phyloP scores from a whole-genome alignment of 495 filamentous ascomycete genomes.

The Parathielavia appendiculata region DNA sequence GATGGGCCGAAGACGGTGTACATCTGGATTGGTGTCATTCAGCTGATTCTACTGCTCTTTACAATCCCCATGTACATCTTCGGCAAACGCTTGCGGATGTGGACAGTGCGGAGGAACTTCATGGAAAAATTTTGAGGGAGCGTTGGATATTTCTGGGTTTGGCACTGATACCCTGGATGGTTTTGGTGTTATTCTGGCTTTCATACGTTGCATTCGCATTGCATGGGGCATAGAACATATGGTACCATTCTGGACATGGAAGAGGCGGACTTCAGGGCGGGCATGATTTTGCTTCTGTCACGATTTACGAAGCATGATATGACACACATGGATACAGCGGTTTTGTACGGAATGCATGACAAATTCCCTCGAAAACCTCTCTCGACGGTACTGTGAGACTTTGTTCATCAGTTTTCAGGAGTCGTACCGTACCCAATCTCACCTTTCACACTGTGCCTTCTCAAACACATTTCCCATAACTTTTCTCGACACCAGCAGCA shows the following conservation, averaged over 20 bases:
- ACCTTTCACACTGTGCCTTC: not conserved
- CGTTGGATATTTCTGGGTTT: not conserved
- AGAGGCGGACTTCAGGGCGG: not conserved
- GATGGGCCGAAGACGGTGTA: slow-evolving; percentile 77
- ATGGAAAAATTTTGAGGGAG: slow-evolving; percentile 74
- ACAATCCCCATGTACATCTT: slow-evolving; percentile 95
- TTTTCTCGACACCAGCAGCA: not conserved
- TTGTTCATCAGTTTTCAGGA: no score
- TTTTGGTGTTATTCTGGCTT: not conserved
- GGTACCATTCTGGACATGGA: not conserved
- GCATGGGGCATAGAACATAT: not conserved
- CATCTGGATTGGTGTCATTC: slow-evolving; percentile 78
- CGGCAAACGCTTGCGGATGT: slow-evolving; percentile 92
- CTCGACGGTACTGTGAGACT: no score
- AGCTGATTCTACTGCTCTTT: slow-evolving; percentile 65
- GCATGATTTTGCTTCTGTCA: not conserved
- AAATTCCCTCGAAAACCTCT: not conserved
- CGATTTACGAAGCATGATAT: slow-evolving; percentile 4
- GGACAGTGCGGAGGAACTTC: slow-evolving; percentile 82
- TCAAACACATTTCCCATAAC: not conserved
- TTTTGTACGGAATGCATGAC: not conserved
- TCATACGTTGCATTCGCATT: slow-evolving; percentile 1
- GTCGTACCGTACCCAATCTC: no score
- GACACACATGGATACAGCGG: not conserved
- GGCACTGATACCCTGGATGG: not conserved